A percentile compares a stretch with the other conserved stretches of the same genome.
Conservation (phyloP, 257 asterid genomes). For the Solanum neorickii region DNA sequence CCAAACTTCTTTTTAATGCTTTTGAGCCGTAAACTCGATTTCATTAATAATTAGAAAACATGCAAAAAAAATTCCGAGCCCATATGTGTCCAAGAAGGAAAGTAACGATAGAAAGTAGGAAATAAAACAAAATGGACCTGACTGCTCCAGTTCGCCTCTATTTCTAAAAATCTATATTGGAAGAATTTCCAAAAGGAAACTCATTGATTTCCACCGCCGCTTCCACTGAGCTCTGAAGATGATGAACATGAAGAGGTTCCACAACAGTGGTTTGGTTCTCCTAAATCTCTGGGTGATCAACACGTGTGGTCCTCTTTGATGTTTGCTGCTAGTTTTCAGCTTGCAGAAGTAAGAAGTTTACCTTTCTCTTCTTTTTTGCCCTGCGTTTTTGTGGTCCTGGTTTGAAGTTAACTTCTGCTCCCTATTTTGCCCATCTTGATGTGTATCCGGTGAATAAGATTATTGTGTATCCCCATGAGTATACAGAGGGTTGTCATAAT, state of each 20-base stretch:
- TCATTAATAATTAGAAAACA: background rate
- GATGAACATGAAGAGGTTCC: background rate
- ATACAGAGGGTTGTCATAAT: background rate
- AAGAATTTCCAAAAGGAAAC: background rate
- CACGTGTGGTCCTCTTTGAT: background rate
- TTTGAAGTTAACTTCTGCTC: background rate
- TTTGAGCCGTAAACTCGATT: background rate
- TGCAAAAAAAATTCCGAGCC: background rate
- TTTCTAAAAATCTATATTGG: background rate
- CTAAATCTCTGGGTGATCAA: background rate
- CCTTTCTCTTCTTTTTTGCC: background rate
- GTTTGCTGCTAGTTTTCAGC: background rate
- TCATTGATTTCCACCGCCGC: background rate
- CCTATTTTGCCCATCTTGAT: slow-evolving; percentile 28
- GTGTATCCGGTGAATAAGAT: background rate
- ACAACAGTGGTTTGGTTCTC: background rate
- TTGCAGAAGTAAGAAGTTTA: background rate
- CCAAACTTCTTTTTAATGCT: background rate
- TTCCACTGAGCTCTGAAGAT: background rate
- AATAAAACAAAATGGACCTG: background rate
- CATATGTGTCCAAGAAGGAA: background rate
- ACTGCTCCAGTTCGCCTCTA: background rate
- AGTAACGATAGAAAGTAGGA: background rate
- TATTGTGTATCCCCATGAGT: background rate
- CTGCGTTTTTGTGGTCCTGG: background rate